Evolutionary conservation across 306 rosid species (phyloP), one percentile per base, ranked within the genome.

Genomic region (Glycine tomentella): DNA sequence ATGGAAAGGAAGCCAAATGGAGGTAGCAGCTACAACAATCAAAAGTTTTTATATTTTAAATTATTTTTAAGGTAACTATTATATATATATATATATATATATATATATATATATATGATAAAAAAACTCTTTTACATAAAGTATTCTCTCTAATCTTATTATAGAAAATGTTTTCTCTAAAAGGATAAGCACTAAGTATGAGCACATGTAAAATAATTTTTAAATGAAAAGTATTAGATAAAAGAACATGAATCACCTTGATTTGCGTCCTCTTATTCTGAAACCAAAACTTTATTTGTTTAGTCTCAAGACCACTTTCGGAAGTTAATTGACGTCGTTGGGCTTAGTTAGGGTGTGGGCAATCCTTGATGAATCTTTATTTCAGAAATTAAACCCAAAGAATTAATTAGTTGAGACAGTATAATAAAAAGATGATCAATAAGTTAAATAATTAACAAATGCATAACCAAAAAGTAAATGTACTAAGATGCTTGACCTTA

Each of bases 261-360:
- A 86, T 48, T 36, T 92, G 95, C 14, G 97, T 92, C 69, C 98
- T 88, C 85, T 92, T 94, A 57, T 94, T 92, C 68, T 92, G 97
- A 72, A 94, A 94, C 97, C 97, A 94, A 67, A 90, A 94, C 79
- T 91, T 92, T 45, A 94, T 77, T 80, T 92, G 93, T 14, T 75
- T 89, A 5, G 93, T 53, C 44, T 91, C 90, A 25, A 94, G 91
- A 13, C 92, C 92, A 10, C 88, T 74, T 53, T 88, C 90, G 14
- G 14, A 52, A 20, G 91, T 84, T 79, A 94, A 69, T 75, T 85
- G 85, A 9, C 65, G 75, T 59, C 94, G 84, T 56, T 90, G 97
- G 16, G 72, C 82, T 5, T 91, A 91, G 52, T 87, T 89, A 0
- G 97, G 98, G 38, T 90, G 94, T 0, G 90, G 89, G 57, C 87